Percentiles rank a stretch among this genome's conserved stretches.
Evolutionary conservation across 2,329 filamentous ascomycete genomes (phyloP).

Genomic region (Pseudovirgaria hyperparasitica): DNA sequence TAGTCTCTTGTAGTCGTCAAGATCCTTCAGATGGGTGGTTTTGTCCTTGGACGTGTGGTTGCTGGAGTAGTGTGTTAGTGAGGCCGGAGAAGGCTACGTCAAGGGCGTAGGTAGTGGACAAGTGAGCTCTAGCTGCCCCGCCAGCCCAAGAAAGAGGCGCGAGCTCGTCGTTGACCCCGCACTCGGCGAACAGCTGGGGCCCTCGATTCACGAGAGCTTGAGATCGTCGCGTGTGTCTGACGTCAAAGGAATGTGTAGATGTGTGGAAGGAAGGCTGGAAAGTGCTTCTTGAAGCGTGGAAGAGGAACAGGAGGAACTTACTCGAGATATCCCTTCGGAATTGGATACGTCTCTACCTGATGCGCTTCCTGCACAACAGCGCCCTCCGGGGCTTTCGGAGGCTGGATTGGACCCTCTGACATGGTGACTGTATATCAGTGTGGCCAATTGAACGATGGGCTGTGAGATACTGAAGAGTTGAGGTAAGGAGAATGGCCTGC

Average conservation of each 20-base stretch:
- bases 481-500: no score
- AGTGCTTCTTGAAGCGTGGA: conserved; percentile 10
- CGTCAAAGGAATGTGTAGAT: conserved; percentile 7
- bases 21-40: conserved; percentile 44
- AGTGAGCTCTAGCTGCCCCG: conserved; percentile 17
- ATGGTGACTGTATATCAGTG: conserved; percentile 13
- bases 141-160: no score
- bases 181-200: no score
- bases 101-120: conserved; percentile 14
- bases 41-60: conserved; percentile 34
- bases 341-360: conserved; percentile 58
- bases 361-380: conserved; percentile 64
- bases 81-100: not conserved
- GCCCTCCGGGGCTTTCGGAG: conserved; percentile 14
- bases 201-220: no score
- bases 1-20: conserved; percentile 51
- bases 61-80: not conserved
- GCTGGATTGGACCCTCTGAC: conserved; percentile 32
- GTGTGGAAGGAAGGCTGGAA: conserved; percentile 6
- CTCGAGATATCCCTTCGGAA: conserved; percentile 38
- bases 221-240: conserved; percentile 3
- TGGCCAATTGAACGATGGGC: not conserved
- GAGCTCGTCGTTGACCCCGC: no score
- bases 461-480: not conserved
- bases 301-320: conserved; percentile 15